Evolutionary conservation across 2,329 filamentous ascomycete genomes (phyloP).

Genomic region (Talaromyces piceae): DNA sequence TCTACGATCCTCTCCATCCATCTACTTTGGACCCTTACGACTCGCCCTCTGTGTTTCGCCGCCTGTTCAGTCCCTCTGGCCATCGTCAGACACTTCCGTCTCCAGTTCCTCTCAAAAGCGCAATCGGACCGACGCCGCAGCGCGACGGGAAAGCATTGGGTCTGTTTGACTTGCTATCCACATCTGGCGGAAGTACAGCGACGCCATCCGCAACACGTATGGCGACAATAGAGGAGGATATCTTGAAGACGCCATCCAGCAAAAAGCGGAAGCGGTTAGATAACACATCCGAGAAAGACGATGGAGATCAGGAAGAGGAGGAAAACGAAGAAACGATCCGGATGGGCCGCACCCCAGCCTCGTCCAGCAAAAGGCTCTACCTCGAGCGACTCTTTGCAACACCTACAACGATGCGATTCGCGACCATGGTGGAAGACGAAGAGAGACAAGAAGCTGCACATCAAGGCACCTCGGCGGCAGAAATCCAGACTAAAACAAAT

Average conservation of each 20-base stretch:
- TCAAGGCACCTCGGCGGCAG: conserved; percentile 3
- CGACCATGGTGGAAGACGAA: conserved; percentile 30
- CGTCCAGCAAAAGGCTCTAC: conserved; percentile 38
- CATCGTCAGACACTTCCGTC: conserved; percentile 17
- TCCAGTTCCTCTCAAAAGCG: conserved; percentile 30
- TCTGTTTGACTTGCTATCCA: conserved; percentile 41
- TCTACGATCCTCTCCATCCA: conserved; percentile 22
- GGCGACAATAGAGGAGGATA: conserved; percentile 20
- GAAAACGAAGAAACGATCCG: conserved; percentile 10
- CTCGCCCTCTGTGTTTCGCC: conserved; percentile 32
- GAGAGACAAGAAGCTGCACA: conserved; percentile 13
- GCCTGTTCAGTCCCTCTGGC: conserved; percentile 30
- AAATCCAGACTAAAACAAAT: conserved; percentile 9
- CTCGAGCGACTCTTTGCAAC: conserved; percentile 40
- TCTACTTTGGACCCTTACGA: conserved; percentile 39
- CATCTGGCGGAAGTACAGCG: conserved; percentile 29
- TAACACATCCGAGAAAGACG: conserved; percentile 2
- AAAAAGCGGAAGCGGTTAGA: conserved; percentile 19
- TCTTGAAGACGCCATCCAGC: conserved; percentile 32
- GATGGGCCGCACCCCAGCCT: conserved; percentile 32
- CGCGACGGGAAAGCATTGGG: conserved; percentile 42
- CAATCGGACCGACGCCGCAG: conserved; percentile 43
- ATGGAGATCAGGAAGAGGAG: conserved; percentile 4
- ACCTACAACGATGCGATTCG: conserved; percentile 37
- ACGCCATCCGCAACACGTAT: conserved; percentile 25